phyloP scores from a whole-genome alignment of 2,329 filamentous ascomycete genomes.

The Sporothrix brunneoviolacea region DNA sequence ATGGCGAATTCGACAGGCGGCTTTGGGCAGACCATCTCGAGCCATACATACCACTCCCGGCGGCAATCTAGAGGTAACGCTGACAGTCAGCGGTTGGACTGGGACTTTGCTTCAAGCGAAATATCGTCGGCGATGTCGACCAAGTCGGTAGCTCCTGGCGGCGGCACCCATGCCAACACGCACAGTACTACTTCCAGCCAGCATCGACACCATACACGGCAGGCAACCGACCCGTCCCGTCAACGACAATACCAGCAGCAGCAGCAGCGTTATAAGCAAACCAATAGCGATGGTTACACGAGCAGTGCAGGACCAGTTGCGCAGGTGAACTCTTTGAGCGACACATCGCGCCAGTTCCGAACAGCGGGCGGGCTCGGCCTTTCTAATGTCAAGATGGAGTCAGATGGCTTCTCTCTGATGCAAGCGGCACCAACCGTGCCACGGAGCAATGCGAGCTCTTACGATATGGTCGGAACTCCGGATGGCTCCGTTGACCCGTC shows the following conservation, averaged over 20 bases:
- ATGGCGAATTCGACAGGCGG: constrained; percentile 88
- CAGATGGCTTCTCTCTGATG: constrained; percentile 33
- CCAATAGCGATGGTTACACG: constrained; percentile 1
- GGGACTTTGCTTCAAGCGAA: constrained; percentile 12
- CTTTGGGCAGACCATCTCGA: constrained; percentile 48
- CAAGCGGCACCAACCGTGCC: constrained; percentile 34
- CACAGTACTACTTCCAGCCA: background rate
- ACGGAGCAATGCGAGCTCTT: constrained; percentile 32
- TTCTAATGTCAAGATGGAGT: constrained; percentile 31
- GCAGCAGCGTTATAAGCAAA: background rate
- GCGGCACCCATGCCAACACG: constrained; percentile 4
- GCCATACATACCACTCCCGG: constrained; percentile 10
- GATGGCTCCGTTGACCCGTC: constrained; percentile 30
- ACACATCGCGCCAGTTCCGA: constrained; percentile 23
- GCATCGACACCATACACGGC: constrained; percentile 16
- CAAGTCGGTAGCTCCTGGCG: constrained; percentile 7
- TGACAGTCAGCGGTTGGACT: constrained; percentile 20
- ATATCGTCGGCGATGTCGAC: constrained; percentile 16
- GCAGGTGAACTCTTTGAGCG: constrained; percentile 6
- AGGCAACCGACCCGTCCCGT: constrained; percentile 17
- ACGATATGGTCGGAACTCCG: constrained; percentile 23
- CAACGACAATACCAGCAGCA: constrained; percentile 23
- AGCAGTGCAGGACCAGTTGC: constrained; percentile 11
- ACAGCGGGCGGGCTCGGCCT: constrained; percentile 13
- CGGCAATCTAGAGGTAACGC: constrained; percentile 24